Conservation (phyloP, 1,139 yeast species). For the Pneumocystis oryctolagi region DNA sequence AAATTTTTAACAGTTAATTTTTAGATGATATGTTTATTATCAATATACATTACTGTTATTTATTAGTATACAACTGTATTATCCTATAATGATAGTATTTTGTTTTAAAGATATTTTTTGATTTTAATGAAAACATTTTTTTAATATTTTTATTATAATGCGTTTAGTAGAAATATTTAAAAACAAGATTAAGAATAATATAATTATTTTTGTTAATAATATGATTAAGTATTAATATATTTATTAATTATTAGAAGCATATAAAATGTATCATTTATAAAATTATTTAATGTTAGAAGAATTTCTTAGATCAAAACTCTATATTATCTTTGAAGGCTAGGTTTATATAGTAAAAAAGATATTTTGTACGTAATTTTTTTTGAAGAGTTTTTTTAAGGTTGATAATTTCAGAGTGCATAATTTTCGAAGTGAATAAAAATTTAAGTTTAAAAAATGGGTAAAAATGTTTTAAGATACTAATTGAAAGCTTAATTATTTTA, state of each 20-base stretch:
- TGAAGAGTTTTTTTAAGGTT: too few species aligned
- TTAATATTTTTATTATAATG: not conserved
- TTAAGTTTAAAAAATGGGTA: not conserved
- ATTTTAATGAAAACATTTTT: not conserved
- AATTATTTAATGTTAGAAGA: too few species aligned
- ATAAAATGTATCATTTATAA: too few species aligned
- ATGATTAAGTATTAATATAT: too few species aligned
- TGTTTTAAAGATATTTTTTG: not conserved
- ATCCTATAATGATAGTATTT: too few species aligned
- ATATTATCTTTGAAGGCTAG: too few species aligned
- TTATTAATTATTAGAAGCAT: not conserved
- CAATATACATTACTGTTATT: not conserved
- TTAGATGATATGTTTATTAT: not conserved
- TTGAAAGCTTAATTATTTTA: conserved; percentile 23
- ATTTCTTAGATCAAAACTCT: not conserved
- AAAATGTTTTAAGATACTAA: not conserved
- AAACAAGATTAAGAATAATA: not conserved
- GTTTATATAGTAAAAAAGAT: not conserved
- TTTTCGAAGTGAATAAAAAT: too few species aligned
- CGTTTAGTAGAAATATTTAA: not conserved
- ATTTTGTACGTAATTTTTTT: too few species aligned
- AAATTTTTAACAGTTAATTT: not conserved
- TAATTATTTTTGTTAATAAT: too few species aligned
- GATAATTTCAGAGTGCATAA: too few species aligned
- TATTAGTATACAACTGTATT: too few species aligned